Evolutionary conservation across 2,329 filamentous ascomycete genomes (phyloP), one percentile per base, ranked within the genome.

Genomic region (Sclerotinia trifoliorum): DNA sequence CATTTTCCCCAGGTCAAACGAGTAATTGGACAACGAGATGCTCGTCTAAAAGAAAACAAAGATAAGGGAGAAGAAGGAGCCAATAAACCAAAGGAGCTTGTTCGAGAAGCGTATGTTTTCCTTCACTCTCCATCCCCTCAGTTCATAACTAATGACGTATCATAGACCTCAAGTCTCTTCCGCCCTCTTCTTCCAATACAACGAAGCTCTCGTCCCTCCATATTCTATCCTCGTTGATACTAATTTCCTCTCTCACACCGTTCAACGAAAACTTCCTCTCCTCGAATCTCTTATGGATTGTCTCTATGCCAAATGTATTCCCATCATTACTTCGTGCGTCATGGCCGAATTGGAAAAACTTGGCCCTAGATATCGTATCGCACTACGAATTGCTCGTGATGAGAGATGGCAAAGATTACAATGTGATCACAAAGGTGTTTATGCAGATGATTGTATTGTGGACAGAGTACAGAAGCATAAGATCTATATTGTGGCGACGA

Each of bases 211-310:
- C 56, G 88, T 91, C 21, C 93, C 93, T 4, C 93, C 93, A 1
- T 96, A 96, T 82, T 83, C 82, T 13, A 62, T 74, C 68, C 86
- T 96, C 13, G 85, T 95, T 76, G 92, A 96, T 79, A 74, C 93
- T 78, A 96, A 96, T 78, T 97, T 97, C 77, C 85, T 97, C 71
- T 92, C 89, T 51, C 93, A 97, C 80, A 95, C 93, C 0, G 92
- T 98, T 2, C 91, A 94, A 79, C 88, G 90, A 73, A 98, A 99
- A 81, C 86, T 98, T 26, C 92, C 94, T 46, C 82, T 98, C 17
- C 85, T 96, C 26, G 90, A 94, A 70, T 89, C 90, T 3, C 92
- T 97, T 83, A 97, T 97, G 92, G 93, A 97, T 79, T 91, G 92
- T 66, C 85, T 99, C 5, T 96, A 94, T 78, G 94, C 94, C 24